A percentile compares a stretch with the other conserved stretches of the same genome.
Evolutionary conservation across 768 basidiomycete species (phyloP).

Genomic region (Hysterangium stoloniferum): DNA sequence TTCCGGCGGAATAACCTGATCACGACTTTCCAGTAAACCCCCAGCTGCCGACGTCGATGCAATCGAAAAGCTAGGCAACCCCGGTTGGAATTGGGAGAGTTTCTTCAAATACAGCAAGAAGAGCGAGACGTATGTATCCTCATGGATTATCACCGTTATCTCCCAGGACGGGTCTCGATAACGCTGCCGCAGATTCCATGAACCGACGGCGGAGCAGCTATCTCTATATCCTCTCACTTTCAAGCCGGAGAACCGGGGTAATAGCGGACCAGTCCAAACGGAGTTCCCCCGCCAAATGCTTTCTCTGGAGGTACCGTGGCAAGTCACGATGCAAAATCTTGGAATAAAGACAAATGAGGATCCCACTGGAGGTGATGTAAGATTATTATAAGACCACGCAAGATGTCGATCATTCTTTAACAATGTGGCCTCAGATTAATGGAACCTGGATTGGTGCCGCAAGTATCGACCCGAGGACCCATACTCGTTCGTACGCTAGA

Average conservation of each 20-base stretch:
- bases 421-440: slow-evolving; percentile 16
- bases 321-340: slow-evolving; percentile 13
- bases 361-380: slow-evolving; percentile 13
- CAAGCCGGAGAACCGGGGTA: slow-evolving; percentile 20
- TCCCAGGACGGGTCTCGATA: not conserved
- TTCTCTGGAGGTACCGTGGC: not conserved
- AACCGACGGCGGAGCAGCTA: slow-evolving; percentile 21
- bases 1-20: not conserved
- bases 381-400: not conserved
- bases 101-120: slow-evolving; percentile 32
- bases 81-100: slow-evolving; percentile 47
- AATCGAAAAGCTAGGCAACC: slow-evolving; percentile 41
- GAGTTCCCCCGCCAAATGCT: not conserved
- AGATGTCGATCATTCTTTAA: not conserved
- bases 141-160: not conserved
- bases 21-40: slow-evolving; percentile 18
- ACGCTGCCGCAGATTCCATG: slow-evolving; percentile 25
- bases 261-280: slow-evolving; percentile 25
- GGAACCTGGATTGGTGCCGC: slow-evolving; percentile 19
- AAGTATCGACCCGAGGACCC: slow-evolving; percentile 20
- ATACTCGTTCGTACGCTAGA: slow-evolving; percentile 22
- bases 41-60: slow-evolving; percentile 25
- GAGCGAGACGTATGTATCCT: slow-evolving; percentile 28
- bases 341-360: slow-evolving; percentile 7
- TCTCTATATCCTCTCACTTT: slow-evolving; percentile 24